Conservation (phyloP, 1,284 basidiomycete species). For the Fistulina hepatica region DNA sequence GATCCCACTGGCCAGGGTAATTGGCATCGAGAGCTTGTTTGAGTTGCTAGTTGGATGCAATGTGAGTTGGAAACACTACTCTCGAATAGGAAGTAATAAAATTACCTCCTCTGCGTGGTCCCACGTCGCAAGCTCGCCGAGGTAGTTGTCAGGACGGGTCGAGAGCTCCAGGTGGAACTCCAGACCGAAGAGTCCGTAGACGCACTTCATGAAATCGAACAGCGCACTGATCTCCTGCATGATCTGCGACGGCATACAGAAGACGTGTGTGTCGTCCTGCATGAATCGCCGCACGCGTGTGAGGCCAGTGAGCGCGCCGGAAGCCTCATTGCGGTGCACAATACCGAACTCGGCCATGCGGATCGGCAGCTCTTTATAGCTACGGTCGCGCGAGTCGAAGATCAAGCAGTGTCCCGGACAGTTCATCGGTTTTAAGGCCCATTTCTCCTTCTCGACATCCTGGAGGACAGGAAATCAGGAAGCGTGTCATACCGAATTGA, state of each 20-base stretch:
- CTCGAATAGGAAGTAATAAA: slow-evolving; percentile 17
- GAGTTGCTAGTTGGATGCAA: slow-evolving; percentile 52
- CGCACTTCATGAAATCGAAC: slow-evolving; percentile 91
- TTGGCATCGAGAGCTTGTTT: slow-evolving; percentile 77
- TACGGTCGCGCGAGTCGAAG: slow-evolving; percentile 90
- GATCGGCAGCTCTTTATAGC: slow-evolving; percentile 92
- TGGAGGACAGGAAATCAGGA: too few species aligned
- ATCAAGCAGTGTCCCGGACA: slow-evolving; percentile 97
- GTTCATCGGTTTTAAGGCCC: slow-evolving; percentile 98
- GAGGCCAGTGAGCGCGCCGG: slow-evolving; percentile 87
- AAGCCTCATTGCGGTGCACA: slow-evolving; percentile 94
- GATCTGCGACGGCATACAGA: slow-evolving; percentile 92
- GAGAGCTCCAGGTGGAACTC: slow-evolving; percentile 94
- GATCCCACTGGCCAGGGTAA: slow-evolving; percentile 85
- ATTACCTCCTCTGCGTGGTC: slow-evolving; percentile 71
- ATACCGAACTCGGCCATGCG: slow-evolving; percentile 99
- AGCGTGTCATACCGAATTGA: too few species aligned
- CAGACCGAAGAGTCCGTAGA: slow-evolving; percentile 97
- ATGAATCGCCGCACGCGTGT: slow-evolving; percentile 93
- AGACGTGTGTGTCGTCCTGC: slow-evolving; percentile 96
- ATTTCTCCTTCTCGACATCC: slow-evolving; percentile 91
- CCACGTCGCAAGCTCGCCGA: slow-evolving; percentile 89
- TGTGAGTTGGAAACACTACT: slow-evolving; percentile 7
- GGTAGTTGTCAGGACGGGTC: slow-evolving; percentile 91
- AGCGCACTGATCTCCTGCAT: slow-evolving; percentile 79